Conservation (phyloP, 2,329 filamentous ascomycete species). For the Verticillium tricorpus region DNA sequence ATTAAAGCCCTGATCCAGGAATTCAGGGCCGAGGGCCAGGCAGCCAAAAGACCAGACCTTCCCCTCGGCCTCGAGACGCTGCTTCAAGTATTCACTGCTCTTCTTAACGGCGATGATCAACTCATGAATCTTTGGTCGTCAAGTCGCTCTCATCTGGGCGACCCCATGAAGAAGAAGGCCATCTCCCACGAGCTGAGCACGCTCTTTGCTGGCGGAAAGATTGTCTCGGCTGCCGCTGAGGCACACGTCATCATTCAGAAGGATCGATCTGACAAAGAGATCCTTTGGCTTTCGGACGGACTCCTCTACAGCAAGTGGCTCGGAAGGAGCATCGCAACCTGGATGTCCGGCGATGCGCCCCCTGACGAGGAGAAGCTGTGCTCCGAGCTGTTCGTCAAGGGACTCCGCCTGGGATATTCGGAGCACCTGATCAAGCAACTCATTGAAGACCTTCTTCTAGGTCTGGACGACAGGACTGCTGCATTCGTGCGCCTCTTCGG, state of each 20-base stretch:
- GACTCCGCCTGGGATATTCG: constrained; percentile 68
- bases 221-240: constrained; percentile 49
- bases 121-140: constrained; percentile 33
- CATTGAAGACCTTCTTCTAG: constrained; percentile 33
- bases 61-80: constrained; percentile 38
- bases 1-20: constrained; percentile 58
- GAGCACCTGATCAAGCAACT: constrained; percentile 35
- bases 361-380: constrained; percentile 31
- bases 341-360: constrained; percentile 23
- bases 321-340: constrained; percentile 54
- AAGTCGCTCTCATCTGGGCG: constrained; percentile 13
- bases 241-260: constrained; percentile 46
- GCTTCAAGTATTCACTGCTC: constrained; percentile 36
- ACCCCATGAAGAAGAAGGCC: constrained; percentile 22
- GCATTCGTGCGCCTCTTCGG: constrained; percentile 27
- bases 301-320: constrained; percentile 67
- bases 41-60: constrained; percentile 34
- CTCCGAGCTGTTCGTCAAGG: constrained; percentile 49
- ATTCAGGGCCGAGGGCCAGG: constrained; percentile 32
- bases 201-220: constrained; percentile 42
- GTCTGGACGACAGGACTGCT: constrained; percentile 13
- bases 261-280: constrained; percentile 18
- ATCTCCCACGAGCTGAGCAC: constrained; percentile 39
- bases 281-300: constrained; percentile 61
- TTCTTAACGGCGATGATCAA: constrained; percentile 34